phyloP scores from a whole-genome alignment of 148 eudicot genomes.

The Vaccinium macrocarpon region DNA sequence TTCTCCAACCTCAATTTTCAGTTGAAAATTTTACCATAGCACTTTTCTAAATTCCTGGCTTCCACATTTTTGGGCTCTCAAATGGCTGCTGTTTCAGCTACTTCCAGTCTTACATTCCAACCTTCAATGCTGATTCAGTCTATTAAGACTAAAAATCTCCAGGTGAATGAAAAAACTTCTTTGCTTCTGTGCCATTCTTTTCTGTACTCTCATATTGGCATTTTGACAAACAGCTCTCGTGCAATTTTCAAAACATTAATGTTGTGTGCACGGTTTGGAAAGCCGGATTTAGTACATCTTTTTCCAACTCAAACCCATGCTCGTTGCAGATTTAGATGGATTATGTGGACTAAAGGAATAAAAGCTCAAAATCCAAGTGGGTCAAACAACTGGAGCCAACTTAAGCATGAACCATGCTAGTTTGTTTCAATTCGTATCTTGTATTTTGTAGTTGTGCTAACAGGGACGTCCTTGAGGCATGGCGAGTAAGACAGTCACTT shows the following conservation, averaged over 20 bases:
- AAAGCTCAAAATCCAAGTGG: too few relatives aligned
- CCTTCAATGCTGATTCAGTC: neutral
- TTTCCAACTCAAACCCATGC: neutral
- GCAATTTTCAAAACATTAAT: neutral
- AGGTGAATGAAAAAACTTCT: neutral
- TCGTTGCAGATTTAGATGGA: too few relatives aligned
- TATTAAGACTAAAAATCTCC: neutral
- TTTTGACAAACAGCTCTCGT: neutral
- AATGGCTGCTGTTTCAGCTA: slow-evolving; percentile 20
- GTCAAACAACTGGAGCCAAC: too few relatives aligned
- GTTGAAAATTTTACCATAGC: neutral
- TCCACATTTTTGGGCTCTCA: neutral
- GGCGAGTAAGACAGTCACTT: neutral
- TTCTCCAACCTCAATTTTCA: neutral
- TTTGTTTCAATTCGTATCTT: too few relatives aligned
- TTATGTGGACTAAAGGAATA: too few relatives aligned
- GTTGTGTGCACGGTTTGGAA: neutral
- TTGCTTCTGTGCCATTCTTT: neutral
- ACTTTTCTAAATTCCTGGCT: neutral
- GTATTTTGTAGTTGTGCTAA: too few relatives aligned
- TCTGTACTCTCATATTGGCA: neutral
- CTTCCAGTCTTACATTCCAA: neutral
- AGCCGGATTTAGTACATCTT: neutral
- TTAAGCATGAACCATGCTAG: too few relatives aligned
- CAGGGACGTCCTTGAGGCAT: neutral